These are phyloP conservation scores for Rubia tinctorum DNA, from an alignment of 305 asterid species.

Conservation along the genomic window DNA sequence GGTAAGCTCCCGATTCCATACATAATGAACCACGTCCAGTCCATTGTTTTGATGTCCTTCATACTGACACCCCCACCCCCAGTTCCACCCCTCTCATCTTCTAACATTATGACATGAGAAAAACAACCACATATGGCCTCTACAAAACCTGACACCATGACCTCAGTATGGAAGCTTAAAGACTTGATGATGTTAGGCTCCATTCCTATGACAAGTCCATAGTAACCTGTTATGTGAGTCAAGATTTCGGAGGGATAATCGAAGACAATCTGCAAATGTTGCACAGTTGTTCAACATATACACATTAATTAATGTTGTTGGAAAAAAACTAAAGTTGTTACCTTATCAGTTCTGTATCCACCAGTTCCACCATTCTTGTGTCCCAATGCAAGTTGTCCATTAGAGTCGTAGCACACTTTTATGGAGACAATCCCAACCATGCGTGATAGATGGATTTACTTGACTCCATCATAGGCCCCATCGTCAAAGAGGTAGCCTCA, in stretches of 20 bases:
- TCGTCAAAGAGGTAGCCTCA: conserved; percentile 75
- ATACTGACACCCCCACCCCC: too few relatives aligned
- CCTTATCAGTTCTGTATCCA: conserved; percentile 63
- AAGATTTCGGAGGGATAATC: conserved; percentile 70
- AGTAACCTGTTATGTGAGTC: conserved; percentile 68
- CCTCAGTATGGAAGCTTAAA: conserved; percentile 65
- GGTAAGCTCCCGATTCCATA: too few relatives aligned
- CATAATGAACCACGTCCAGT: too few relatives aligned
- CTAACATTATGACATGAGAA: too few relatives aligned
- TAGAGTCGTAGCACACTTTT: conserved; percentile 56
- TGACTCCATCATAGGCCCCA: conserved; percentile 68
- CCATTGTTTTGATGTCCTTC: too few relatives aligned
- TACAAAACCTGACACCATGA: too few relatives aligned
- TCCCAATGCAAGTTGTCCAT: conserved; percentile 62
- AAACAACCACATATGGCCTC: too few relatives aligned
- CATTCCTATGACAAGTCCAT: conserved; percentile 57
- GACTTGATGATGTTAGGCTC: conserved; percentile 73
- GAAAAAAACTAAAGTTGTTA: conserved; percentile 8
- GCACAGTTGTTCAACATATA: background rate
- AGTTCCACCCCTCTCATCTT: too few relatives aligned
- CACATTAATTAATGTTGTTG: background rate
- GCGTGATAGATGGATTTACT: conserved; percentile 53
- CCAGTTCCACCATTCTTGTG: conserved; percentile 74
- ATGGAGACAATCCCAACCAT: conserved; percentile 55
- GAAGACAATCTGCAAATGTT: conserved; percentile 43